Percentiles rank a stretch among this genome's conserved stretches.
Conservation (phyloP, 169 alveolate species). For the Cryptosporidium sp. region DNA sequence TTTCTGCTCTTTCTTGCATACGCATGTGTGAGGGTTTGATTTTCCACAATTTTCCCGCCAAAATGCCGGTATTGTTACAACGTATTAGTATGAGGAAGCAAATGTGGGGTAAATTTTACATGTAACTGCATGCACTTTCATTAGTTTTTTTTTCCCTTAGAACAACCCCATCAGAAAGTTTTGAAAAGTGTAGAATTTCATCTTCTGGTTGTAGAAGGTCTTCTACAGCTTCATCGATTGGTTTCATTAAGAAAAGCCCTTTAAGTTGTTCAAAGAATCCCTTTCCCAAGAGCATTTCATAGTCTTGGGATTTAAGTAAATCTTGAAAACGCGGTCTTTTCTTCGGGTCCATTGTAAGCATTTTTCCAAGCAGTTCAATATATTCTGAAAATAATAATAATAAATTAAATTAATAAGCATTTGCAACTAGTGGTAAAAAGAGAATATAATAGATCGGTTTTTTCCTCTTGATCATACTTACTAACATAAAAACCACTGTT, state of each 20-base stretch:
- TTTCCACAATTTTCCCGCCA: slow-evolving; percentile 74
- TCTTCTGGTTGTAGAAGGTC: slow-evolving; percentile 50
- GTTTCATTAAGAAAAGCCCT: slow-evolving; percentile 19
- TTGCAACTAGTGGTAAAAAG: not conserved
- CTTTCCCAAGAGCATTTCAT: slow-evolving; percentile 35
- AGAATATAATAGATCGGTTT: not conserved
- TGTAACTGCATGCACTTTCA: slow-evolving; percentile 41
- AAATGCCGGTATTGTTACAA: slow-evolving; percentile 5
- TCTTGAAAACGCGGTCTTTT: slow-evolving; percentile 60
- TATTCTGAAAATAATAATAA: slow-evolving; percentile 2
- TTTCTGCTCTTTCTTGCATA: slow-evolving; percentile 9
- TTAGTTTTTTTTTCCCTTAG: slow-evolving; percentile 15
- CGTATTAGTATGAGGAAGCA: slow-evolving; percentile 4
- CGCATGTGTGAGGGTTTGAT: slow-evolving; percentile 31
- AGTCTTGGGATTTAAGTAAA: slow-evolving; percentile 18
- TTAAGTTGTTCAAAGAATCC: slow-evolving; percentile 60
- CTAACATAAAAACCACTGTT: not conserved
- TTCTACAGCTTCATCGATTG: not conserved
- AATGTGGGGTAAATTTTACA: slow-evolving; percentile 72
- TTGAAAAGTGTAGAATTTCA: slow-evolving; percentile 49
- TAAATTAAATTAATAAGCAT: not conserved
- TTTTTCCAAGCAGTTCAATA: slow-evolving; percentile 43
- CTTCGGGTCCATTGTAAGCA: slow-evolving; percentile 58
- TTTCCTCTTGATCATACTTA: not conserved
- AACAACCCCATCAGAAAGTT: slow-evolving; percentile 66